These are phyloP conservation scores for Meira miltonrushii DNA, from an alignment of 1,284 basidiomycete species.

Conservation along the genomic window DNA sequence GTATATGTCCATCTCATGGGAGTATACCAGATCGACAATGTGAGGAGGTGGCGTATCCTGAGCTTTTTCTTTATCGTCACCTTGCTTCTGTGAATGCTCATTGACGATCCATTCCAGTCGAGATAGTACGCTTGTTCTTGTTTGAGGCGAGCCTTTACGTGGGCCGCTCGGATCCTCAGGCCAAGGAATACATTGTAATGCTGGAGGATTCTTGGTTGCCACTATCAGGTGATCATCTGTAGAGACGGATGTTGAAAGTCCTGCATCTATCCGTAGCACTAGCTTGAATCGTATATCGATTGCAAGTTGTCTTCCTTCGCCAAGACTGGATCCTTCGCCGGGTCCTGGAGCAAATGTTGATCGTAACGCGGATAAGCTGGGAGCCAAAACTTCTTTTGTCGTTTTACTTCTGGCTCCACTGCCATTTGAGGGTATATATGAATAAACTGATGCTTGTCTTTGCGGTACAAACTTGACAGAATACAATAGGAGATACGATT, in stretches of 20 bases:
- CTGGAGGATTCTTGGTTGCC: conserved; percentile 37
- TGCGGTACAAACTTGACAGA: conserved; percentile 17
- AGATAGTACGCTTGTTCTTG: conserved; percentile 25
- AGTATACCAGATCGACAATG: conserved; percentile 23
- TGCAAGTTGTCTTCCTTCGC: not conserved
- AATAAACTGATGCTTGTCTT: conserved; percentile 24
- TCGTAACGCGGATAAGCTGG: conserved; percentile 24
- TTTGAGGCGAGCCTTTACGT: conserved; percentile 23
- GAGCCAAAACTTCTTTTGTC: conserved; percentile 26
- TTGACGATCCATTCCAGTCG: conserved; percentile 25
- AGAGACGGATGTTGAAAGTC: conserved; percentile 27
- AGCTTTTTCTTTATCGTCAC: not conserved
- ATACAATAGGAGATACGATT: conserved; percentile 34
- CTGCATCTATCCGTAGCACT: conserved; percentile 43
- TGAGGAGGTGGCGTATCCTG: not conserved
- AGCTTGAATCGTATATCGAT: conserved; percentile 36
- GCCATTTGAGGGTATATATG: conserved; percentile 33
- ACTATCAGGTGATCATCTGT: conserved; percentile 40
- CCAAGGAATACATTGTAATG: conserved; percentile 49
- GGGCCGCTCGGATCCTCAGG: conserved; percentile 24
- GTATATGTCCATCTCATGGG: conserved; percentile 40
- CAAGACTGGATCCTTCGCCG: conserved; percentile 28
- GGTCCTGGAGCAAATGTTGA: conserved; percentile 34
- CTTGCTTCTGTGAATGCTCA: not conserved
- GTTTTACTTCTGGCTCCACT: conserved; percentile 23